A percentile compares a stretch with the other conserved stretches of the same genome.
Evolutionary conservation across 75 land plant genomes (phyloP).

Genomic region (Sequoia sempervirens): DNA sequence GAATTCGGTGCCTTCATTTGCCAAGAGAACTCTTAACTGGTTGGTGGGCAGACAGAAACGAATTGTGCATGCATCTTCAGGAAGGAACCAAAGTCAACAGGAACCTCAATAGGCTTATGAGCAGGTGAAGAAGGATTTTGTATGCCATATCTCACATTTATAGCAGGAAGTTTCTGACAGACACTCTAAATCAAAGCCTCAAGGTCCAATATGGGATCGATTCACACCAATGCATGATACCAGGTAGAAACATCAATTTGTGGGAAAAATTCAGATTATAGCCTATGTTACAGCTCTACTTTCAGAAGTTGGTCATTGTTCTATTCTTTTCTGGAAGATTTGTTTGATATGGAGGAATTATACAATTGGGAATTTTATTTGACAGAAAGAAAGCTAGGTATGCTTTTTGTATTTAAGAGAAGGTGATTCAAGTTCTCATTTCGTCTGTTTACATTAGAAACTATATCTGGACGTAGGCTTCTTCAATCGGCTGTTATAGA

Average conservation of each 20-base stretch:
- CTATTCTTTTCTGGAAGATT: not conserved
- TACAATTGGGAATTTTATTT: not conserved
- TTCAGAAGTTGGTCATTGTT: not conserved
- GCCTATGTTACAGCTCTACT: not conserved
- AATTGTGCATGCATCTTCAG: slow-evolving; percentile 39
- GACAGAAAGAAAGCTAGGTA: not conserved
- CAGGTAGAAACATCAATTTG: not conserved
- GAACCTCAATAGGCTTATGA: not conserved
- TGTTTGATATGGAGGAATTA: not conserved
- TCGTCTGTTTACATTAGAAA: not conserved
- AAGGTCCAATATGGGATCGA: not conserved
- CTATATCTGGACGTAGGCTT: not conserved
- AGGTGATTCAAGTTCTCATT: not conserved
- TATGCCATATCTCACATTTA: not conserved
- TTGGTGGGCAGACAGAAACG: slow-evolving; percentile 51
- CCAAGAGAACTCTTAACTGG: slow-evolving; percentile 66
- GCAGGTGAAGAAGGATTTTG: not conserved
- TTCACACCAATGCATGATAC: not conserved
- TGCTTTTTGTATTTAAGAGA: not conserved
- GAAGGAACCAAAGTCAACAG: not conserved
- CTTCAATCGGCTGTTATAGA: not conserved
- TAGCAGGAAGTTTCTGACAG: not conserved
- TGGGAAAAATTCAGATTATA: not conserved
- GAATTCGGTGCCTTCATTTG: slow-evolving; percentile 30
- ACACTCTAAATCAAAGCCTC: not conserved